phyloP scores from a whole-genome alignment of 2,329 filamentous ascomycete genomes.

The Knoxdaviesia capensis region DNA sequence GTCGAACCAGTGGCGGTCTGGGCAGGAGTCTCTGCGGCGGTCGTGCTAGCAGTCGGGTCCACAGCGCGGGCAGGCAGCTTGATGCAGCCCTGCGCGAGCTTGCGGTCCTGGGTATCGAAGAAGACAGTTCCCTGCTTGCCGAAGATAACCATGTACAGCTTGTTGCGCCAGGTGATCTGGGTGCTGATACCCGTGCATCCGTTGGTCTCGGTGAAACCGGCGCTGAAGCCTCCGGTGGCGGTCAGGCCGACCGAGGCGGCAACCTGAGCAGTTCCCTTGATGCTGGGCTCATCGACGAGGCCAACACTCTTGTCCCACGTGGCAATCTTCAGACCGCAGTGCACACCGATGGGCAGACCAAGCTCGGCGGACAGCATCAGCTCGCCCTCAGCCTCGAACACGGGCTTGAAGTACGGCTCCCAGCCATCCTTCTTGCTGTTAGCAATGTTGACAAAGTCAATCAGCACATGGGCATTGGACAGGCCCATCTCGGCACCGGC shows the following conservation, averaged over 20 bases:
- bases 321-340: constrained; percentile 8
- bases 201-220: constrained; percentile 7
- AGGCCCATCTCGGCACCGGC: constrained; percentile 13
- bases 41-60: not conserved
- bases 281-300: constrained; percentile 10
- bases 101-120: constrained; percentile 8
- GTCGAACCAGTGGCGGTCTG: too few relatives aligned
- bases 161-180: constrained; percentile 11
- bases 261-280: constrained; percentile 8
- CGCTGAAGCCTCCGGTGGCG: constrained; percentile 4
- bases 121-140: constrained; percentile 5
- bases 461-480: constrained; percentile 7
- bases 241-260: constrained; percentile 5
- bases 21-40: too few relatives aligned
- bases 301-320: constrained; percentile 7
- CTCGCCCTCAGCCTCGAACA: constrained; percentile 11
- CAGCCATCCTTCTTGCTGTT: constrained; percentile 8
- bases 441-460: constrained; percentile 9
- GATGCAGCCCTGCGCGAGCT: constrained; percentile 8
- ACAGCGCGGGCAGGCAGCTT: constrained; percentile 1
- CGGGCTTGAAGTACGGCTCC: constrained; percentile 11
- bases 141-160: constrained; percentile 7
- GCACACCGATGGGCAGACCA: constrained; percentile 11
- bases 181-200: constrained; percentile 11
- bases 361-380: constrained; percentile 9